A percentile compares a stretch with the other conserved stretches of the same genome.
phyloP scores from a whole-genome alignment of 768 basidiomycete genomes.

The Suillus paluster region DNA sequence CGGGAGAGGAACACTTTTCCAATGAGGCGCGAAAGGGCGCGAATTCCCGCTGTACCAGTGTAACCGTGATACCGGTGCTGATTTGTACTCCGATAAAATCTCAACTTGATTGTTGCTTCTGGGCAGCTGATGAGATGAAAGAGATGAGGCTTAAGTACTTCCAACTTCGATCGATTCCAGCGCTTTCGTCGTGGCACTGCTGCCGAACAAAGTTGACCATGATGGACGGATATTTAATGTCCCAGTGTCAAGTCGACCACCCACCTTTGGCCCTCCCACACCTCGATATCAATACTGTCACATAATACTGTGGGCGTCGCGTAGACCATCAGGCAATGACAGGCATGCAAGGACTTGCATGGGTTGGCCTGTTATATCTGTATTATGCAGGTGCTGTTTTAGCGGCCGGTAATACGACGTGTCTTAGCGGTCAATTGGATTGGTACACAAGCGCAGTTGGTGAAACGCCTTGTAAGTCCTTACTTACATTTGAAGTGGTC shows the following conservation, averaged over 20 bases:
- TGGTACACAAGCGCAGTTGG: slow-evolving; percentile 28
- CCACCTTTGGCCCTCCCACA: not conserved
- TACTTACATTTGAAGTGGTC: not conserved
- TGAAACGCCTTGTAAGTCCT: slow-evolving; percentile 26
- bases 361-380: not conserved
- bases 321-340: not conserved
- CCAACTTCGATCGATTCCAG: not conserved
- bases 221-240: not conserved
- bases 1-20: too few relatives aligned
- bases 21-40: too few relatives aligned
- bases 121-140: not conserved
- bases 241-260: not conserved
- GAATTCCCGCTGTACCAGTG: too few relatives aligned
- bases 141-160: too few relatives aligned
- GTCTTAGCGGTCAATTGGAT: slow-evolving; percentile 17
- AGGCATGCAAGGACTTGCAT: not conserved
- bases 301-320: not conserved
- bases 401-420: slow-evolving; percentile 20
- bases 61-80: too few relatives aligned
- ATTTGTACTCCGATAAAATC: not conserved
- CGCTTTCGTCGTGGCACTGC: too few relatives aligned
- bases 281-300: not conserved
- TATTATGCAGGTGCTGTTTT: not conserved
- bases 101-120: not conserved
- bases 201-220: too few relatives aligned